These are phyloP conservation scores for Aspergillus sclerotiicarbonarius DNA, from an alignment of 495 filamentous ascomycete species.

Conservation along the genomic window DNA sequence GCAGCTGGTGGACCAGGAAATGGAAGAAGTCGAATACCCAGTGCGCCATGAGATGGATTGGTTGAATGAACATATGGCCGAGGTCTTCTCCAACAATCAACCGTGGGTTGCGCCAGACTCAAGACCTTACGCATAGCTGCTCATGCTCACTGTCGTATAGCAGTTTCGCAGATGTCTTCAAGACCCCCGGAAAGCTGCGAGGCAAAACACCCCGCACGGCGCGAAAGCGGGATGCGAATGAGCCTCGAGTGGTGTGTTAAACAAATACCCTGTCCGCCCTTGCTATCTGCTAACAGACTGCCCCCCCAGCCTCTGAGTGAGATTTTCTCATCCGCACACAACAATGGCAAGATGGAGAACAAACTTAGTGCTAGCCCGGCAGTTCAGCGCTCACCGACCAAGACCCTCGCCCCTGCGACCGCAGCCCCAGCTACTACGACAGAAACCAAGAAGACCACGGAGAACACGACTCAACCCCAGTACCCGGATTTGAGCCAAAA, in stretches of 20 bases:
- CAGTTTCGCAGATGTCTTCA: constrained; percentile 89
- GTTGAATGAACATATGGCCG: constrained; percentile 95
- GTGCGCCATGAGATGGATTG: constrained; percentile 90
- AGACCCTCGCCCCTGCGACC: constrained; percentile 19
- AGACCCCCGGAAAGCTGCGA: constrained; percentile 90
- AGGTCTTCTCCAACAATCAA: constrained; percentile 84
- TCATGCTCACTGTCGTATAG: constrained; percentile 49
- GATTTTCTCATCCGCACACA: constrained; percentile 65
- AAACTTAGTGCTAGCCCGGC: constrained; percentile 34
- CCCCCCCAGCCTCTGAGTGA: constrained; percentile 70
- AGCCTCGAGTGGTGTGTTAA: constrained; percentile 64
- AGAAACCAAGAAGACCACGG: constrained; percentile 5
- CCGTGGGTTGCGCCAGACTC: constrained; percentile 54
- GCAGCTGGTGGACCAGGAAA: constrained; percentile 65
- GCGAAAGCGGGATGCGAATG: constrained; percentile 63
- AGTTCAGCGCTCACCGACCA: constrained; percentile 35
- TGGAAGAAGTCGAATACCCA: constrained; percentile 85
- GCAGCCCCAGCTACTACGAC: constrained; percentile 20
- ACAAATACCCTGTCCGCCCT: not conserved
- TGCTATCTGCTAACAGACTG: constrained; percentile 23
- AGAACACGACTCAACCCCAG: constrained; percentile 26
- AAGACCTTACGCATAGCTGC: constrained; percentile 2
- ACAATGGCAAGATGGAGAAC: constrained; percentile 42
- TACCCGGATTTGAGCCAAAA: constrained; percentile 37
- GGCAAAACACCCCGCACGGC: constrained; percentile 89